Percentiles rank a stretch among this genome's conserved stretches.
Evolutionary conservation across 768 basidiomycete genomes (phyloP).

Genomic region (Boletus speciosus): DNA sequence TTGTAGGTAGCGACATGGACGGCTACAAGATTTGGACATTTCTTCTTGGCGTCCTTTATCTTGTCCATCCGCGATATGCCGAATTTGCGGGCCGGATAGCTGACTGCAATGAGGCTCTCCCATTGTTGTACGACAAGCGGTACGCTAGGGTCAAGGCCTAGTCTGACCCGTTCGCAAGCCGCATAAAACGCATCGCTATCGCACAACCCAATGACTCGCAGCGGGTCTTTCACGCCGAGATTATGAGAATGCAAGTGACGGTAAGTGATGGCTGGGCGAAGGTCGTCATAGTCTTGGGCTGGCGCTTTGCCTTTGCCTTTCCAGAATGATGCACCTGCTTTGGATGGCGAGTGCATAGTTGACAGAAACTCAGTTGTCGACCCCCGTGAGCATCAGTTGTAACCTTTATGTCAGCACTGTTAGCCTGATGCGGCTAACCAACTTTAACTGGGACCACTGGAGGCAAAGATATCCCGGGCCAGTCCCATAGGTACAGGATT

Average conservation of each 20-base stretch:
- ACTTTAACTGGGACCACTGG: no score
- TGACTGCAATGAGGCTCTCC: slow-evolving; percentile 89
- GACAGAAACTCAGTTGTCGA: neutral
- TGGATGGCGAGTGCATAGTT: slow-evolving; percentile 21
- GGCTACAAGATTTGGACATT: slow-evolving; percentile 78
- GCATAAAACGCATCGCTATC: slow-evolving; percentile 86
- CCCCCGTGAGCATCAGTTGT: no score
- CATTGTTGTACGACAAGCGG: slow-evolving; percentile 88
- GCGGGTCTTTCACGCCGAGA: slow-evolving; percentile 67
- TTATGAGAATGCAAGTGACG: slow-evolving; percentile 69
- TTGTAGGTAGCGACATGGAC: slow-evolving; percentile 96
- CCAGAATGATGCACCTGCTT: slow-evolving; percentile 26
- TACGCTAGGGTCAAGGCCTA: slow-evolving; percentile 55
- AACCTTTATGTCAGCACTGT: neutral
- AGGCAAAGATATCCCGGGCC: no score
- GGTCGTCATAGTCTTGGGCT: slow-evolving; percentile 52
- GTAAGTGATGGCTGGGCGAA: slow-evolving; percentile 71
- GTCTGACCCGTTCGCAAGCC: slow-evolving; percentile 81
- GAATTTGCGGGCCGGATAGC: slow-evolving; percentile 89
- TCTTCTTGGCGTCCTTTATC: slow-evolving; percentile 75
- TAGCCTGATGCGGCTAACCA: no score
- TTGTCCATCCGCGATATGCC: slow-evolving; percentile 93
- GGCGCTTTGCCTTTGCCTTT: slow-evolving; percentile 57
- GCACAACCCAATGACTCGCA: slow-evolving; percentile 84
- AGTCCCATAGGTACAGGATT: no score